Conservation (phyloP, 129 eudicot species). For the Pulicaria dysenterica region DNA sequence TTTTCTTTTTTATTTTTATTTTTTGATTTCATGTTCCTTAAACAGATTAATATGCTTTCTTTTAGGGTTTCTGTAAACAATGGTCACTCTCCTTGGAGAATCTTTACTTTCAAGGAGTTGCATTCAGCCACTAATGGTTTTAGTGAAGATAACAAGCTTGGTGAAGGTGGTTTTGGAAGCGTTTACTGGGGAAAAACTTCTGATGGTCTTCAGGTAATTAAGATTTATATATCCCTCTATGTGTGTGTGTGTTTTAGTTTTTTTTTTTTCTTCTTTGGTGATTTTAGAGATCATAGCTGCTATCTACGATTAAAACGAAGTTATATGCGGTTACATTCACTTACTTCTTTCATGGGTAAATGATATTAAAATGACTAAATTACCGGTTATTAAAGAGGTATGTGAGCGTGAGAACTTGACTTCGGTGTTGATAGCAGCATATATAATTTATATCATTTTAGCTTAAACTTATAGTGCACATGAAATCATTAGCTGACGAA, state of each 20-base stretch:
- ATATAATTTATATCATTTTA: not conserved
- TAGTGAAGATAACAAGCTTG: constrained; percentile 75
- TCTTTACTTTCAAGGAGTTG: constrained; percentile 76
- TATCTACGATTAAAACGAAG: too few relatives aligned
- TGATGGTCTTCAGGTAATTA: constrained; percentile 75
- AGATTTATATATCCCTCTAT: not conserved
- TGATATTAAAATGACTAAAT: too few relatives aligned
- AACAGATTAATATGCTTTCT: not conserved
- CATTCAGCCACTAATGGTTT: constrained; percentile 77
- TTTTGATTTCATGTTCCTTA: not conserved
- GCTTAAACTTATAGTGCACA: not conserved
- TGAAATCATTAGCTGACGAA: not conserved
- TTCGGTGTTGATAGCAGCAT: too few relatives aligned
- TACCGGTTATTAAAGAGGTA: too few relatives aligned
- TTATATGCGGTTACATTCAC: too few relatives aligned
- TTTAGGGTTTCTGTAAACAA: constrained; percentile 40
- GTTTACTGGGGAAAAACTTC: constrained; percentile 82
- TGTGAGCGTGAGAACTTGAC: too few relatives aligned
- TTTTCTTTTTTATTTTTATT: not conserved
- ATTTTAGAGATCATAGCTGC: not conserved
- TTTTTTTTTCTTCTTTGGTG: not conserved
- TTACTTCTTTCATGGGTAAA: too few relatives aligned
- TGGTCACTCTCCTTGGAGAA: constrained; percentile 56
- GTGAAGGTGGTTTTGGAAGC: constrained; percentile 93
- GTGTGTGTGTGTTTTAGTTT: too few relatives aligned